These are phyloP conservation scores for Kluyveromyces nonfermentans DNA, from an alignment of 805 yeast species.

Conservation along the genomic window DNA sequence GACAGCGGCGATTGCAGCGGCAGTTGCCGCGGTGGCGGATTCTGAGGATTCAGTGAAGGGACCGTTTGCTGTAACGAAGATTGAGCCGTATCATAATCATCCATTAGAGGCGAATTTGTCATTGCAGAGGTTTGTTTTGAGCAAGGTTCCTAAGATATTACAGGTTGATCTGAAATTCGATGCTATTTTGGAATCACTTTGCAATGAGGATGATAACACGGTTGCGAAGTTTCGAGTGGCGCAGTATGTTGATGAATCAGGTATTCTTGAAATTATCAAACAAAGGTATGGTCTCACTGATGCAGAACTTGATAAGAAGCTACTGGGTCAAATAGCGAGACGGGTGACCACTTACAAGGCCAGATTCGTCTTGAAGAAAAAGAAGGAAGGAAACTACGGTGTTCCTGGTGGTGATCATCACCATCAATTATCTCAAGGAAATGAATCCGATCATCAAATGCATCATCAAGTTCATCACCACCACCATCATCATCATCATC, in stretches of 20 bases:
- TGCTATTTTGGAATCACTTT: conserved; percentile 22
- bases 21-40: conserved; percentile 27
- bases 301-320: conserved; percentile 24
- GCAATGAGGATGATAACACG: conserved; percentile 24
- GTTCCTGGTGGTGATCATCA: conserved; percentile 3
- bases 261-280: conserved; percentile 23
- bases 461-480: conserved; percentile 4
- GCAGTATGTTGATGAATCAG: conserved; percentile 27
- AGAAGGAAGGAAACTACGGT: conserved; percentile 25
- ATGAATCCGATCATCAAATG: conserved; percentile 2
- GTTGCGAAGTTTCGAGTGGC: conserved; percentile 27
- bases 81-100: conserved; percentile 29
- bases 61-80: conserved; percentile 28
- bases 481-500: not conserved
- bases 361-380: conserved; percentile 26
- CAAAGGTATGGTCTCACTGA: conserved; percentile 24
- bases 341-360: conserved; percentile 30
- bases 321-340: conserved; percentile 24
- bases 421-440: conserved; percentile 5
- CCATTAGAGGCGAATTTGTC: conserved; percentile 26
- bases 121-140: conserved; percentile 24
- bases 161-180: conserved; percentile 29
- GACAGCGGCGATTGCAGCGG: conserved; percentile 29
- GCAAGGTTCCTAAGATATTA: conserved; percentile 26
- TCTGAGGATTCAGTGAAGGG: conserved; percentile 15